phyloP scores from a whole-genome alignment of 345 rosid genomes.

The Erysimum cheiranthoides region DNA sequence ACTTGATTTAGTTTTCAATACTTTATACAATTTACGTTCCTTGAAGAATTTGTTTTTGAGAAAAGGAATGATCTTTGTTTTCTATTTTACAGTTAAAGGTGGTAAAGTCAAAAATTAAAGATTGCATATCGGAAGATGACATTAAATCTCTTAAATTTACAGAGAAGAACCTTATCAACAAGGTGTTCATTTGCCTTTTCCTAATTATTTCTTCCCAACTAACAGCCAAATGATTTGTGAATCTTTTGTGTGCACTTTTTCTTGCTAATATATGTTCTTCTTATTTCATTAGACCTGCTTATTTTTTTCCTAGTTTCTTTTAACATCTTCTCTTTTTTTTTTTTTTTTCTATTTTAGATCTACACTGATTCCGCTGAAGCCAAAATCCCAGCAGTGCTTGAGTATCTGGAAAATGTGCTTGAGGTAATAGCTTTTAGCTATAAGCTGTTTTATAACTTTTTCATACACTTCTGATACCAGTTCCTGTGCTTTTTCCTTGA shows the following conservation, averaged over 20 bases:
- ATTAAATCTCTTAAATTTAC: constrained; percentile 69
- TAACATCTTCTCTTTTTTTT: constrained; percentile 26
- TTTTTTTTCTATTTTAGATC: constrained; percentile 62
- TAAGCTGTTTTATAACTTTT: constrained; percentile 6
- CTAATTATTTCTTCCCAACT: constrained; percentile 9
- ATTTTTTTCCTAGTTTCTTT: constrained; percentile 15
- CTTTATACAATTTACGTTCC: constrained; percentile 11
- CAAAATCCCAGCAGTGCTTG: constrained; percentile 89
- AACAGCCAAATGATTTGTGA: constrained; percentile 21
- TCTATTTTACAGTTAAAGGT: constrained; percentile 66
- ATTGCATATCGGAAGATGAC: constrained; percentile 76
- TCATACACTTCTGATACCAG: constrained; percentile 21
- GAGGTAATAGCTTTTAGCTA: constrained; percentile 60
- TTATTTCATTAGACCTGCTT: constrained; percentile 13
- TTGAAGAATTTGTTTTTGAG: constrained; percentile 22
- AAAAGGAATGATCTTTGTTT: constrained; percentile 28
- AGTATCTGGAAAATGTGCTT: constrained; percentile 76
- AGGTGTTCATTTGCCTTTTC: constrained; percentile 54
- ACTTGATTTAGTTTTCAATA: constrained; percentile 38
- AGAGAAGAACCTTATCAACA: constrained; percentile 82
- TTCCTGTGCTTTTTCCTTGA: constrained; percentile 29
- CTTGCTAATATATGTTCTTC: constrained; percentile 17
- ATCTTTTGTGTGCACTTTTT: constrained; percentile 7
- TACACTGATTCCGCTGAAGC: constrained; percentile 92
- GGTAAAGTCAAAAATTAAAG: constrained; percentile 69